Base-by-base conservation (phyloP, 352 stramenopile species). In the Albugo laibachii region DNA sequence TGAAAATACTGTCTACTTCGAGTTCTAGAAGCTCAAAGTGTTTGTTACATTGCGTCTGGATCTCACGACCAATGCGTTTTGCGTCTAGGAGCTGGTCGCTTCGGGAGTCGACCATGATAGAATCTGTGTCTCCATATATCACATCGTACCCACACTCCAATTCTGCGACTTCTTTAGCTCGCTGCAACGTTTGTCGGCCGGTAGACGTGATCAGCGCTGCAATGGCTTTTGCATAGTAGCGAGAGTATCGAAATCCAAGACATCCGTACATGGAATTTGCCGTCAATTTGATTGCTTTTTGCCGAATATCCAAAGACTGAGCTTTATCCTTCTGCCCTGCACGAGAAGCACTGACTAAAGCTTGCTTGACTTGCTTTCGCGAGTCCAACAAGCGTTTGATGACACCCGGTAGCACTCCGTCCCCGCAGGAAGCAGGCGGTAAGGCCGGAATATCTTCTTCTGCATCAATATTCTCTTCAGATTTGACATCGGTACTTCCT, bases 181-280 rank as follows among this genome's bases (percentile, higher is more conserved):
- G 70, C 64, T 99, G 93, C 16, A 99, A 68, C 27, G 95, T 99
- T 61, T 99, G 93, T 27, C 96, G 83, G 41, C 96, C 96, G 56
- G 97, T 97, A 20, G 92, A 92, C 45, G 96, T 99, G 51, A 99
- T 95, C n/a, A 99, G 67, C 13, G 95, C 94, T 41, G 96, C 96
- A 55, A 99, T 98, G 13, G 94, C 93, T 57, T 97, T 96, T 15
- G 95, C 95, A 58, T 97, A 98, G 60, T 99, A 99, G 2, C 95
- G 84, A 37, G 92, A 98, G 59, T 96, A 88, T 12, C 86, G 93
- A 63, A 99, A 99, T 47, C 95, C 96, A 16, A 99, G 77, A 65
- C 96, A 99, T 49, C 96, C 96, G 58, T 99, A 99, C 96, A 99
- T 99, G 5, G 93, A 98, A 80, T 99, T 99, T 49, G 96, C 96